Base-by-base conservation (phyloP, 2,329 filamentous ascomycete species). In the Nigrospora osmanthi region DNA sequence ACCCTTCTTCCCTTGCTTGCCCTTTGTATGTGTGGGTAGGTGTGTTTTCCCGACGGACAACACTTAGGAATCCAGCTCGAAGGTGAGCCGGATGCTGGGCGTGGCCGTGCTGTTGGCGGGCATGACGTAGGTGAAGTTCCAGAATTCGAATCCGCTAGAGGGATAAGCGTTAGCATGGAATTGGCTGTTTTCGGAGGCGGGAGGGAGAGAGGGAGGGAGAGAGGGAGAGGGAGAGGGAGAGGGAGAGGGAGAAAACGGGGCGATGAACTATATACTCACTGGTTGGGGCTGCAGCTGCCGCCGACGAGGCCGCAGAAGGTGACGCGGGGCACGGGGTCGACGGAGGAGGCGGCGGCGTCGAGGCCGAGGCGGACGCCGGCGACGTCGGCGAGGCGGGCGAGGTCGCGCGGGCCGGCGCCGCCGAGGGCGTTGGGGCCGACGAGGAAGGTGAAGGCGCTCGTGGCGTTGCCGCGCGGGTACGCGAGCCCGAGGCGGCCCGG, bases 401-500 rank as follows among this genome's bases (percentile, higher is more conserved):
- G 59, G 47, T 68, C 63, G 12, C 57, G 54, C 48, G 63, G 65
- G 17, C n/a, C 40, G 9, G 42, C 40, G 0, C 33, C 40, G 23
- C 5, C 23, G 17, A 57, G 57, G 14, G 49, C 49, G 14, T 66
- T 64, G 11, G 68, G 63, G 6, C 64, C 63, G 0, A 73, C 58
- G 7, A 70, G 45, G 43, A 72, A 65, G 4, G 59, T 64, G 53
- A 72, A 72, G 12, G 33, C 61, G 33, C 63, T 69, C 1, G 54
- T 58, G 4, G 54, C 47, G 38, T 69, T 71, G 1, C 69, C 71
- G 11, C 53, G 44, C 0, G 73, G 72, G 46, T 75, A 76, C 0
- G 66, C 66, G 9, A 76, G 52, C 13, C 67, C 63, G 15, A 77
- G 50, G 0, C 44, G 48, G 14, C 58, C 48, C 0, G 62, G 59